These are phyloP conservation scores for Penicillium verrucosum DNA, from an alignment of 2,329 filamentous ascomycete species.

Conservation along the genomic window DNA sequence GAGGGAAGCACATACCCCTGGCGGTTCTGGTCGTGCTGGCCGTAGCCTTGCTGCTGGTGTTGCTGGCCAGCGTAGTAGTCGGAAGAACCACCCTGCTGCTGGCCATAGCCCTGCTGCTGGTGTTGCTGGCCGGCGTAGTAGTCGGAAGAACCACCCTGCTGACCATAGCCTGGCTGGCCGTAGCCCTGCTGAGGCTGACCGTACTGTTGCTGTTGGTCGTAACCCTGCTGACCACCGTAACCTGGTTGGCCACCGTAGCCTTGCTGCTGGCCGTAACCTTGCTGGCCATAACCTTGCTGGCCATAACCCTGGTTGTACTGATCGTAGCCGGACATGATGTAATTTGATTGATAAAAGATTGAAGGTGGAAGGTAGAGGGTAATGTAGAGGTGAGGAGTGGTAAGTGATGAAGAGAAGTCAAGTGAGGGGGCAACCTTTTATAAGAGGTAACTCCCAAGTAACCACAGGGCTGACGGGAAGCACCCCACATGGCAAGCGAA, in stretches of 20 bases:
- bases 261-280: background rate
- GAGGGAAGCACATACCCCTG: slow-evolving; percentile 24
- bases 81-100: slow-evolving; percentile 12
- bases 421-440: slow-evolving; percentile 9
- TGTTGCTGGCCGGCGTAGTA: slow-evolving; percentile 21
- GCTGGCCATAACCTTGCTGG: slow-evolving; percentile 10
- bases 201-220: slow-evolving; percentile 26
- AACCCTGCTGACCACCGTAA: slow-evolving; percentile 21
- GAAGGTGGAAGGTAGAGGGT: background rate
- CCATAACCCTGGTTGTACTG: slow-evolving; percentile 21
- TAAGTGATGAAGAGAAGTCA: slow-evolving; percentile 4
- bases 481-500: slow-evolving; percentile 11
- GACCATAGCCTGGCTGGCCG: slow-evolving; percentile 20
- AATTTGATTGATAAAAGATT: background rate
- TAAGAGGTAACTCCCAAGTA: slow-evolving; percentile 4
- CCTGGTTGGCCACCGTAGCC: slow-evolving; percentile 25
- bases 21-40: slow-evolving; percentile 28
- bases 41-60: slow-evolving; percentile 3
- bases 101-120: slow-evolving; percentile 20
- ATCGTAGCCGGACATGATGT: slow-evolving; percentile 27
- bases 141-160: slow-evolving; percentile 13
- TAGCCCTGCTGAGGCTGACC: slow-evolving; percentile 27
- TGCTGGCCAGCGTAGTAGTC: slow-evolving; percentile 21
- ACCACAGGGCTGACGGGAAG: slow-evolving; percentile 10
- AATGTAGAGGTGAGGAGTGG: background rate